Evolutionary conservation across 2,329 filamentous ascomycete species (phyloP), one percentile per base, ranked within the genome.

Genomic region (Conoideocrella luteorostrata): DNA sequence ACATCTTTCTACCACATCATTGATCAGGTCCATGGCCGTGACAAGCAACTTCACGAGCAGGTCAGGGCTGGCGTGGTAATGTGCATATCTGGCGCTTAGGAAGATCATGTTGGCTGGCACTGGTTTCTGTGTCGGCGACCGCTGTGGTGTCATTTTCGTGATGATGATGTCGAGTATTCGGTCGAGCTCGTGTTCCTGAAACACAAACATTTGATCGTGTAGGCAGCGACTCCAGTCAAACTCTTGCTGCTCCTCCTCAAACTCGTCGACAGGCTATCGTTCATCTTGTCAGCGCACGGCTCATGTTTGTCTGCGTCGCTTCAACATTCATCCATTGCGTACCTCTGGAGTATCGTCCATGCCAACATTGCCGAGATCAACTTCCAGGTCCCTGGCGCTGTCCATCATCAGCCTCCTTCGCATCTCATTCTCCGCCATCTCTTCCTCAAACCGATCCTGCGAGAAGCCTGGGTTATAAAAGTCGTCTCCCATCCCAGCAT

Each of bases 191-290:
- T 80, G 84, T 54, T 97, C 91, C 63, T 98, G 93, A 62, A 98
- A 98, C 29, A 98, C 93, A 61, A 98, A 98, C 93, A 98, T 98
- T 63, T 98, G 93, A 61, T 98, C 93, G 60, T 96, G 88, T 39
- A 95, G 72, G 64, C 93, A 98, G 55, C 86, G 78, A 50, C 86
- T 86, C 93, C 93, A 98, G 48, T 96, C 85, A 57, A 98, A 98
- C 51, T 97, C 93, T 57, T 94, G 90, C 45, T 83, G 80, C 46
- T 96, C 90, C 56, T 94, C 88, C 53, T 88, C 86, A 17, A 89
- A 77, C 43, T 96, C 90, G 47, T 91, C 88, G 13, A 77, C 72
- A 15, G 80, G 73, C 78, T 84, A 46, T 22, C 39, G n/a, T n/a
- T n/a, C n/a, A n/a, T n/a, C n/a, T n/a, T n/a, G n/a, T n/a, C n/a